A percentile compares a stretch with the other conserved stretches of the same genome.
Conservation (phyloP, 371 early-diverging fungal species). For the Mucor ambiguus region DNA sequence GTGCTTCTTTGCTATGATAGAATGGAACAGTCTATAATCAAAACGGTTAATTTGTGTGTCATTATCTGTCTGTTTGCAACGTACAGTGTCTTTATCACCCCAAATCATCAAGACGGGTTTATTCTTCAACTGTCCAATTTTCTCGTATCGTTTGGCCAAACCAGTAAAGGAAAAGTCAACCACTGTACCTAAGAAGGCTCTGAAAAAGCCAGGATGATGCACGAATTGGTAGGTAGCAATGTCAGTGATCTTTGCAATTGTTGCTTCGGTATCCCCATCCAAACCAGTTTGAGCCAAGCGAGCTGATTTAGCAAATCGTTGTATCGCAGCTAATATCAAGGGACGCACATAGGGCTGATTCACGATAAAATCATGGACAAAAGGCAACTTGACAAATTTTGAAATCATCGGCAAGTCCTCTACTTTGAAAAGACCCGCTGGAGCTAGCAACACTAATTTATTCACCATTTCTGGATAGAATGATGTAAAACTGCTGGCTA, state of each 20-base stretch:
- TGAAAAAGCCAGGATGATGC: slow-evolving; percentile 51
- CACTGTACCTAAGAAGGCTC: slow-evolving; percentile 45
- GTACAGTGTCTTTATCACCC: slow-evolving; percentile 52
- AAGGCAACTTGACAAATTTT: slow-evolving; percentile 24
- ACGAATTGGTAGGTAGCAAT: slow-evolving; percentile 36
- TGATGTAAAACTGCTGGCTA: slow-evolving; percentile 55
- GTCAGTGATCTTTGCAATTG: slow-evolving; percentile 1
- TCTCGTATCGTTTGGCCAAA: slow-evolving; percentile 33
- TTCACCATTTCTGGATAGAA: slow-evolving; percentile 54
- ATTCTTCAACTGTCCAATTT: slow-evolving; percentile 32
- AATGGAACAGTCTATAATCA: slow-evolving; percentile 42
- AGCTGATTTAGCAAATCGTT: slow-evolving; percentile 6
- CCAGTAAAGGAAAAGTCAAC: slow-evolving; percentile 44
- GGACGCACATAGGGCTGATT: slow-evolving; percentile 25
- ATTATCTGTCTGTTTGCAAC: neutral
- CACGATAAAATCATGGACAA: slow-evolving; percentile 12
- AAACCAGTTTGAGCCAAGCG: neutral
- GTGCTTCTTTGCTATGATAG: slow-evolving; percentile 17
- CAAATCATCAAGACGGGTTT: slow-evolving; percentile 41
- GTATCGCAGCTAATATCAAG: neutral
- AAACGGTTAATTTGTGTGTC: neutral
- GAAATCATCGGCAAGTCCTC: slow-evolving; percentile 35
- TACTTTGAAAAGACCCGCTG: slow-evolving; percentile 51
- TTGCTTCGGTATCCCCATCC: slow-evolving; percentile 7
- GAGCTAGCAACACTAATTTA: slow-evolving; percentile 53